Evolutionary conservation across 305 asterid genomes (phyloP).

Genomic region (Caryopteris hybrid): DNA sequence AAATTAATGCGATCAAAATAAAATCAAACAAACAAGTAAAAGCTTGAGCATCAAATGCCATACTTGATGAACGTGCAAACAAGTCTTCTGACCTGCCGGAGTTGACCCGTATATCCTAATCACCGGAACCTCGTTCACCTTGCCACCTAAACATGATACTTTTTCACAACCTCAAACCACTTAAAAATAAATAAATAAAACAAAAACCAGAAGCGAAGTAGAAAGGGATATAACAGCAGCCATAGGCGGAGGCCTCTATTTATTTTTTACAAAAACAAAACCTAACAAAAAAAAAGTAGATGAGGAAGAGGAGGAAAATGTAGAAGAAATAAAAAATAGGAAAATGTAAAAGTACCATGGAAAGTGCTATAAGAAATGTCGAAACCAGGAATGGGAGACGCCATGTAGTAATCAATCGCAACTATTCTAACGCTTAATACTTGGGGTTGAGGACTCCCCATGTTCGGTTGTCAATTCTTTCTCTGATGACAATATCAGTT

Average conservation of each 20-base stretch:
- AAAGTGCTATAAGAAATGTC: conserved; percentile 67
- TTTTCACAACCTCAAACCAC: conserved; percentile 9
- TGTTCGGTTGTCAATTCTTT: conserved; percentile 18
- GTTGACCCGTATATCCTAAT: conserved; percentile 88
- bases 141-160: conserved; percentile 61
- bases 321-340: no score
- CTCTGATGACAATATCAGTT: background rate
- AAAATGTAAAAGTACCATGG: conserved; percentile 42
- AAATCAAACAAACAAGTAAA: background rate
- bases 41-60: conserved; percentile 16
- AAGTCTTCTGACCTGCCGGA: conserved; percentile 93
- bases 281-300: background rate
- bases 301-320: background rate
- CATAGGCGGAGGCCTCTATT: background rate
- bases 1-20: background rate
- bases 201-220: background rate
- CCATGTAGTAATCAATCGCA: conserved; percentile 77
- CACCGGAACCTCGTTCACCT: conserved; percentile 91
- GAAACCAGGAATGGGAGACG: conserved; percentile 65
- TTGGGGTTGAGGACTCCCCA: conserved; percentile 50
- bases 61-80: conserved; percentile 93
- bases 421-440: conserved; percentile 74
- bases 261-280: no score
- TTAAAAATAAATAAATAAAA: background rate
- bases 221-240: background rate